Conservation (phyloP, 2,329 filamentous ascomycete genomes). For the Epichloe typhina region DNA sequence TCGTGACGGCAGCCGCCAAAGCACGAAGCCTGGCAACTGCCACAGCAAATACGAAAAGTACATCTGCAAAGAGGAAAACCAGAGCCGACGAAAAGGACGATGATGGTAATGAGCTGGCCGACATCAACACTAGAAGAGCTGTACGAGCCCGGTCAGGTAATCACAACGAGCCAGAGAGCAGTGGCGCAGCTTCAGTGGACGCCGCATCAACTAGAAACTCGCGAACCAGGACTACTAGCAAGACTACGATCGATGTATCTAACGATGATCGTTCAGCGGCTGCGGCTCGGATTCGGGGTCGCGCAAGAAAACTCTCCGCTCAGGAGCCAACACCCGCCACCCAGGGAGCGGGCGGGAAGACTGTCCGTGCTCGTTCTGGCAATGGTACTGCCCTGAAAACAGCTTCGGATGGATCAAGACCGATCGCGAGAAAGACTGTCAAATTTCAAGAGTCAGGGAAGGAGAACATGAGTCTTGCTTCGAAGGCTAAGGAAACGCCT, state of each 20-base stretch:
- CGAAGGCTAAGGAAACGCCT: conserved; percentile 23
- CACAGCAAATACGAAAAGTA: conserved; percentile 20
- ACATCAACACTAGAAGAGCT: conserved; percentile 22
- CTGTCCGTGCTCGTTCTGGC: conserved; percentile 15
- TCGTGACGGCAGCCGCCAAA: conserved; percentile 35
- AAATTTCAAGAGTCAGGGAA: conserved; percentile 53
- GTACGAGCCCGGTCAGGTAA: conserved; percentile 33
- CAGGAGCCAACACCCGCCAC: conserved; percentile 12
- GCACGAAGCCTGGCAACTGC: conserved; percentile 26
- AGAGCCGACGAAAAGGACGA: conserved; percentile 39
- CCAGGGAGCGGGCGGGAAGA: conserved; percentile 19
- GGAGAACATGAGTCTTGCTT: conserved; percentile 41
- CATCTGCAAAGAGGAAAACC: conserved; percentile 34
- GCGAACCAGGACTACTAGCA: conserved; percentile 17
- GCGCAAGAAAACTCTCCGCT: conserved; percentile 27
- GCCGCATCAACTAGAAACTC: not conserved
- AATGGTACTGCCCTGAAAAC: conserved; percentile 16
- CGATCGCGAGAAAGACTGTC: conserved; percentile 44
- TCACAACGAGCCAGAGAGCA: conserved; percentile 14
- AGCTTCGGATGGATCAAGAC: conserved; percentile 23
- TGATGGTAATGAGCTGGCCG: conserved; percentile 19
- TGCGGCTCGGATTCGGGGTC: conserved; percentile 21
- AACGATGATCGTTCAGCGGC: conserved; percentile 11
- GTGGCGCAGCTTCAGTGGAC: conserved; percentile 2
- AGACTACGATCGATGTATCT: conserved; percentile 13